phyloP scores from a whole-genome alignment of 2,329 filamentous ascomycete genomes.

The Ceratocystis papillata region DNA sequence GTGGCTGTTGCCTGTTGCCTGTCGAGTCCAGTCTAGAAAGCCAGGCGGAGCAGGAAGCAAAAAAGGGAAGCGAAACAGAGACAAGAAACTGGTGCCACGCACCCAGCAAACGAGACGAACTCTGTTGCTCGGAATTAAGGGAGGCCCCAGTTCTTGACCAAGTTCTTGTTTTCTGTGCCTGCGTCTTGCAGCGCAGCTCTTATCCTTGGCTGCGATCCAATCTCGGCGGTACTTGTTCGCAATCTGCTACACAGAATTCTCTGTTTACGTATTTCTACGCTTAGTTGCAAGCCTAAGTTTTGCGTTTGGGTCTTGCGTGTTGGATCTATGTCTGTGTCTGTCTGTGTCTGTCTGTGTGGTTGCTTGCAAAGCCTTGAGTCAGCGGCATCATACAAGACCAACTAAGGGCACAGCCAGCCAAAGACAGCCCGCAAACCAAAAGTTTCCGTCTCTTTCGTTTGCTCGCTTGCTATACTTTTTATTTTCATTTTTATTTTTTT shows the following conservation, averaged over 20 bases:
- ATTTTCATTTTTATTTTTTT: neutral
- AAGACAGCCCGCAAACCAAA: neutral
- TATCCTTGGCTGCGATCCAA: neutral
- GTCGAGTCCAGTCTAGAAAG: neutral
- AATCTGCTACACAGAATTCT: neutral
- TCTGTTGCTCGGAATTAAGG: neutral
- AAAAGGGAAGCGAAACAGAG: neutral
- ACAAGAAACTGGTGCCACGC: neutral
- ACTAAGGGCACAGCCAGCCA: no score
- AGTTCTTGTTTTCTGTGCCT: neutral
- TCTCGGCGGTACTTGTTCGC: neutral
- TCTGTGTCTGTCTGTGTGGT: conserved; percentile 5
- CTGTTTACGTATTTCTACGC: neutral
- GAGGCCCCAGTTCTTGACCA: neutral
- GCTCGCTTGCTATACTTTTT: neutral
- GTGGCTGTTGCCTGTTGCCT: neutral
- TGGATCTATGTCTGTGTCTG: neutral
- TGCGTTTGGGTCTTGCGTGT: no score
- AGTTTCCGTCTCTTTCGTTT: neutral
- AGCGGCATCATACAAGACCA: neutral
- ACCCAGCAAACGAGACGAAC: neutral
- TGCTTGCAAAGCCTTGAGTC: conserved; percentile 3
- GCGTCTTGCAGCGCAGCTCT: neutral
- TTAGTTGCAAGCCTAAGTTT: no score
- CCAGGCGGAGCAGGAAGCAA: neutral